Conservation (phyloP, 2,329 filamentous ascomycete genomes). For the Colletotrichum orbiculare region DNA sequence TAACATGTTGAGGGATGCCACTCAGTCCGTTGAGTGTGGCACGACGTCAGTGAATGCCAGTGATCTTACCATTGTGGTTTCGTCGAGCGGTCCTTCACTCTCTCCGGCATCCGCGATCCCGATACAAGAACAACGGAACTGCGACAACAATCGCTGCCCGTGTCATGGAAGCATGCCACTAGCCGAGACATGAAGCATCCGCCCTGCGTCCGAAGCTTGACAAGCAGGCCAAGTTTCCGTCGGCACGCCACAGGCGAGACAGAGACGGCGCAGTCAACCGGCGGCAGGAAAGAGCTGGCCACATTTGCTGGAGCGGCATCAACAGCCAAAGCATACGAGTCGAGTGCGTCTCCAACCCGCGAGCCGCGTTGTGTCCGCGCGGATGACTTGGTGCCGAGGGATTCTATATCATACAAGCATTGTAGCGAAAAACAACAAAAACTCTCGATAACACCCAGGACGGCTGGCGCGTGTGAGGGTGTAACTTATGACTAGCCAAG, state of each 20-base stretch:
- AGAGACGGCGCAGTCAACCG: not conserved
- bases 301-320: not conserved
- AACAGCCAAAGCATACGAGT: not conserved
- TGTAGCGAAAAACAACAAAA: no score
- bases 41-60: not conserved
- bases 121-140: no score
- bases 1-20: no score
- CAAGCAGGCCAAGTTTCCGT: not conserved
- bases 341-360: no score
- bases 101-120: not conserved
- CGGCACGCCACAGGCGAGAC: constrained; percentile 1
- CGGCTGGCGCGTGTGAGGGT: no score
- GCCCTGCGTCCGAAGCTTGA: not conserved
- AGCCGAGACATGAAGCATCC: constrained; percentile 12
- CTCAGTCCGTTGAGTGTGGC: no score
- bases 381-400: no score
- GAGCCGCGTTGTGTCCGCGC: no score
- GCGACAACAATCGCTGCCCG: not conserved
- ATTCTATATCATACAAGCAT: no score
- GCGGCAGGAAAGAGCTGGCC: not conserved
- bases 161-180: constrained; percentile 12
- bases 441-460: no score
- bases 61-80: not conserved
- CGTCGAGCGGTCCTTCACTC: not conserved
- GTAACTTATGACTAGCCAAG: no score